phyloP scores from a whole-genome alignment of 202 grass and related monocot species.

The Schoenoplectus triqueter region DNA sequence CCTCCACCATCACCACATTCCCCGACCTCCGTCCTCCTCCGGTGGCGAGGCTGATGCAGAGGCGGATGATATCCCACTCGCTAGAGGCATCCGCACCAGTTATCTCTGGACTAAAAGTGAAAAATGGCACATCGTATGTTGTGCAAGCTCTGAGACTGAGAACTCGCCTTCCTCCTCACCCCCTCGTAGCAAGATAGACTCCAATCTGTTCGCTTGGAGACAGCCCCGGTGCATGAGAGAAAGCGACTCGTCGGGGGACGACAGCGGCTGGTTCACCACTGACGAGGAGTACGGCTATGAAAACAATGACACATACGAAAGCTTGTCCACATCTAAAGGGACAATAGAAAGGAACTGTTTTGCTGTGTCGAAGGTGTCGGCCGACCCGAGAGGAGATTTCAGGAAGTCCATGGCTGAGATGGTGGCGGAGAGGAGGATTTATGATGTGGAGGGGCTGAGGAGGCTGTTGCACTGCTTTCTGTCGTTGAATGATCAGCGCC shows the following conservation, averaged over 20 bases:
- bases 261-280: slow-evolving; percentile 73
- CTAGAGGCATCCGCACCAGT: slow-evolving; percentile 25
- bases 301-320: slow-evolving; percentile 22
- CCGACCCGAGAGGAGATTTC: slow-evolving; percentile 74
- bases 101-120: slow-evolving; percentile 82
- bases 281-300: slow-evolving; percentile 41
- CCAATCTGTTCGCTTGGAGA: slow-evolving; percentile 25
- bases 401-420: slow-evolving; percentile 86
- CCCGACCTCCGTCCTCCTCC: background rate
- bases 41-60: slow-evolving; percentile 40
- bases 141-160: slow-evolving; percentile 28
- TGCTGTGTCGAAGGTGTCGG: slow-evolving; percentile 85
- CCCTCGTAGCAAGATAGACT: slow-evolving; percentile 92
- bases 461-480: slow-evolving; percentile 84
- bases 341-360: slow-evolving; percentile 47
- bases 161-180: slow-evolving; percentile 38
- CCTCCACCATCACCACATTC: background rate
- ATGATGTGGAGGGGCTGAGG: slow-evolving; percentile 70
- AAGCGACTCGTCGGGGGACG: slow-evolving; percentile 55
- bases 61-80: slow-evolving; percentile 36
- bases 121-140: slow-evolving; percentile 74
- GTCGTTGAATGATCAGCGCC: slow-evolving; percentile 65
- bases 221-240: slow-evolving; percentile 25
- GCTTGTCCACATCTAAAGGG: slow-evolving; percentile 11
- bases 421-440: slow-evolving; percentile 78